Conservation (phyloP, 2,329 filamentous ascomycete genomes). For the Kalaharituber pfeilii region DNA sequence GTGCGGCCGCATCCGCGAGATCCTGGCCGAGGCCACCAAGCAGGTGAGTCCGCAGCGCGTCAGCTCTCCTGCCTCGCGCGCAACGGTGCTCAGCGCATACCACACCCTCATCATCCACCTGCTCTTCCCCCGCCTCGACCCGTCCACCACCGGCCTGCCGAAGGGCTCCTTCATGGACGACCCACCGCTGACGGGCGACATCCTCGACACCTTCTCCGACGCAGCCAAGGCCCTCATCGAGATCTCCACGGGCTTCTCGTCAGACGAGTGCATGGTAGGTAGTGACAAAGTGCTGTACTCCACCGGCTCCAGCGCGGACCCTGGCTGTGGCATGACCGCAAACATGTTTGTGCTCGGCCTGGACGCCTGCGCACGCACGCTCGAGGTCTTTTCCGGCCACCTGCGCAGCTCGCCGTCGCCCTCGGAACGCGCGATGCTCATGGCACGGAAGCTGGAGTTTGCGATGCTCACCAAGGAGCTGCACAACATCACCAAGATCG, state of each 20-base stretch:
- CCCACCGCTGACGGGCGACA: slow-evolving; percentile 8
- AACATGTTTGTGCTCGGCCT: slow-evolving; percentile 17
- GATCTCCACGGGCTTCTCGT: slow-evolving; percentile 4
- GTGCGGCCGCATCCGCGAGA: background rate
- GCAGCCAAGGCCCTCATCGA: slow-evolving; percentile 9
- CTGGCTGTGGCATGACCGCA: slow-evolving; percentile 5
- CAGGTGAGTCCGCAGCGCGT: background rate
- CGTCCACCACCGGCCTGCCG: background rate
- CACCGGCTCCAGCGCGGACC: background rate
- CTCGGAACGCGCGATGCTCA: slow-evolving; percentile 7
- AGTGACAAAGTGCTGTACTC: slow-evolving; percentile 8
- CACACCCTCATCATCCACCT: slow-evolving; percentile 15
- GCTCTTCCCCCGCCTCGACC: slow-evolving; percentile 11
- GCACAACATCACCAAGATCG: slow-evolving; percentile 8
- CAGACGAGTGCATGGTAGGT: slow-evolving; percentile 3
- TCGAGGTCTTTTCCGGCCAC: slow-evolving; percentile 9
- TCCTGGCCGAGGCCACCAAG: background rate
- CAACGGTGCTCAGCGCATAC: slow-evolving; percentile 6
- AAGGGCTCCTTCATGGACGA: background rate
- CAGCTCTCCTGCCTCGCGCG: background rate
- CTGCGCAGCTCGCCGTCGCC: background rate
- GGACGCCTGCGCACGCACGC: slow-evolving; percentile 12
- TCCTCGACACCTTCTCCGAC: slow-evolving; percentile 12
- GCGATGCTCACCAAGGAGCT: slow-evolving; percentile 8
- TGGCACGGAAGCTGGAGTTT: slow-evolving; percentile 6